phyloP scores from a whole-genome alignment of 768 basidiomycete species.

The Pholiota microspora region DNA sequence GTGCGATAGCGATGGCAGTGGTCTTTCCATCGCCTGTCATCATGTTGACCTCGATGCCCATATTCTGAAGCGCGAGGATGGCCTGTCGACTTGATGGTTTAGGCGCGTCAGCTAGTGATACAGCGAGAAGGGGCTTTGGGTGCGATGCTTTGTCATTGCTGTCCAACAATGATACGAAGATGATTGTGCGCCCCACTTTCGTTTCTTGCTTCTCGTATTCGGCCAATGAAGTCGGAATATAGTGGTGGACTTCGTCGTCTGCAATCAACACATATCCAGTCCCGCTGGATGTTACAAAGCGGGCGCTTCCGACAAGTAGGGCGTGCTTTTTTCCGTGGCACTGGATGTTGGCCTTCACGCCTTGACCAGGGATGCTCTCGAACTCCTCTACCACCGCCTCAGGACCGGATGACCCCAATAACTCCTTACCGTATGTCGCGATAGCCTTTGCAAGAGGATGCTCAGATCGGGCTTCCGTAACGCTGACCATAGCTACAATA shows the following conservation, averaged over 20 bases:
- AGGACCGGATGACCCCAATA: conserved; percentile 46
- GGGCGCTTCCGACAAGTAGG: conserved; percentile 73
- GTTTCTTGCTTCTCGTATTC: conserved; percentile 73
- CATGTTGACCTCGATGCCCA: conserved; percentile 93
- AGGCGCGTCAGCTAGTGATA: conserved; percentile 85
- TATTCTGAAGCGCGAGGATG: conserved; percentile 72
- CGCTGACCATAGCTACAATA: conserved; percentile 78
- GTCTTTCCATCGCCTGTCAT: conserved; percentile 90
- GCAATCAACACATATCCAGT: conserved; percentile 26
- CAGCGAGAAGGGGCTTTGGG: conserved; percentile 66
- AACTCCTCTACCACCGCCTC: conserved; percentile 67
- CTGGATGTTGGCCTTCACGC: conserved; percentile 70
- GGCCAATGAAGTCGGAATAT: conserved; percentile 58
- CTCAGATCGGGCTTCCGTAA: conserved; percentile 89
- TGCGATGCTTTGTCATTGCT: conserved; percentile 27
- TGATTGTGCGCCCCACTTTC: conserved; percentile 74
- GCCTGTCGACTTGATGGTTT: conserved; percentile 85
- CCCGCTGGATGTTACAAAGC: conserved; percentile 61
- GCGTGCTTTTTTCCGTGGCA: conserved; percentile 52
- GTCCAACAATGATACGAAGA: conserved; percentile 72
- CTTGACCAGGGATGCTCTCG: conserved; percentile 87
- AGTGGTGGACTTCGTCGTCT: conserved; percentile 19
- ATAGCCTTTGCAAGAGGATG: conserved; percentile 96
- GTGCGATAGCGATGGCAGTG: conserved; percentile 87
- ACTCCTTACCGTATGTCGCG: conserved; percentile 73